These are phyloP conservation scores for Picea sitchensis DNA, from an alignment of 75 land plant species.

Conservation along the genomic window DNA sequence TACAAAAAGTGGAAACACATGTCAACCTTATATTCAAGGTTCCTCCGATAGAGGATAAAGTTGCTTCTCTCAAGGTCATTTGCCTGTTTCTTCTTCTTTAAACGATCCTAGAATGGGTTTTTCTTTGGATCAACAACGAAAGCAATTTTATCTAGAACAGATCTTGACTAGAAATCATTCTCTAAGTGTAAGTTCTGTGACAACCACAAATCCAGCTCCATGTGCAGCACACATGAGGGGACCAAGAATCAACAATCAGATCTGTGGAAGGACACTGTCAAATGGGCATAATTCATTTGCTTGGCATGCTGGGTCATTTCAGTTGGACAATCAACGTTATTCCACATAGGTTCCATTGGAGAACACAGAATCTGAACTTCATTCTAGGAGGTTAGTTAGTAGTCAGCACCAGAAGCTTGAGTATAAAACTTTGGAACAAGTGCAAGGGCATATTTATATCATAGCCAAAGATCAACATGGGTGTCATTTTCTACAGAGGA, in stretches of 20 bases:
- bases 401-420: slow-evolving; percentile 8
- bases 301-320: slow-evolving; percentile 1
- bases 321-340: too few species aligned
- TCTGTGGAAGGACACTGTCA: not conserved
- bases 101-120: too few species aligned
- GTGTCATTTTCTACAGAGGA: slow-evolving; percentile 63
- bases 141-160: too few species aligned
- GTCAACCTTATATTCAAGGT: too few species aligned
- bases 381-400: not conserved
- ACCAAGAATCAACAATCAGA: not conserved
- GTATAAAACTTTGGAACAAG: slow-evolving; percentile 34
- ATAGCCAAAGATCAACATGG: slow-evolving; percentile 77
- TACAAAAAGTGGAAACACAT: too few species aligned
- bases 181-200: too few species aligned
- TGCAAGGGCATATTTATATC: slow-evolving; percentile 47
- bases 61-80: too few species aligned
- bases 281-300: not conserved
- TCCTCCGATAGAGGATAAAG: too few species aligned
- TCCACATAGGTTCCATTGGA: not conserved
- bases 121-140: too few species aligned
- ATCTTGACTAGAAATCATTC: too few species aligned
- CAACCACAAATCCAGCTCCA: too few species aligned
- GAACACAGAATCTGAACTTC: slow-evolving; percentile 3
- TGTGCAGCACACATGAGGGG: not conserved
- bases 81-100: too few species aligned